phyloP scores from a whole-genome alignment of 305 asterid species.

The Plantago lanceolata region DNA sequence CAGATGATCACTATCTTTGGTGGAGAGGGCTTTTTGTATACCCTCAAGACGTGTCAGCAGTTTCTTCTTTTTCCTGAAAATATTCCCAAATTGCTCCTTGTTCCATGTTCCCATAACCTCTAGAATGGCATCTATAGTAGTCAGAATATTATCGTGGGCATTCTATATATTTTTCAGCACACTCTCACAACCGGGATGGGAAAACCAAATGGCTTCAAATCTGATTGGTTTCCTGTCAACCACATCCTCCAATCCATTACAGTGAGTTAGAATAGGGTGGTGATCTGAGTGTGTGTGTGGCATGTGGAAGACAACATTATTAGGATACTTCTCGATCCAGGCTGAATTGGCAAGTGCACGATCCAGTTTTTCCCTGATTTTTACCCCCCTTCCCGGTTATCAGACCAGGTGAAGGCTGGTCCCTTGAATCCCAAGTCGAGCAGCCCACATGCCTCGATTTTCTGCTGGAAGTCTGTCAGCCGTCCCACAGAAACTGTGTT shows the following conservation, averaged over 20 bases:
- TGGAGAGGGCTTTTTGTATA: neutral
- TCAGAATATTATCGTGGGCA: neutral
- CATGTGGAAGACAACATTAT: neutral
- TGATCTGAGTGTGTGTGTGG: neutral
- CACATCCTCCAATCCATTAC: neutral
- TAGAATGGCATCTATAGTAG: neutral
- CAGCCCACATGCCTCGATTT: neutral
- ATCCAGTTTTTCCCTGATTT: no score
- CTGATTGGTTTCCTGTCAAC: neutral
- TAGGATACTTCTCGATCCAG: neutral
- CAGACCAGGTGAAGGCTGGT: neutral
- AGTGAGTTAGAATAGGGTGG: neutral
- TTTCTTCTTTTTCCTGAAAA: neutral
- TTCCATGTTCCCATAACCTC: neutral
- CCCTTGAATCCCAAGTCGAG: neutral
- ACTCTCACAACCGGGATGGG: neutral
- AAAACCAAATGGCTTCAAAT: neutral
- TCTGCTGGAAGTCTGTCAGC: neutral
- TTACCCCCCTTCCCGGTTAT: neutral
- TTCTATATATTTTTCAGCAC: neutral
- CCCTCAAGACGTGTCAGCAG: neutral
- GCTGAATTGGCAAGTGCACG: no score
- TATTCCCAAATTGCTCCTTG: neutral
- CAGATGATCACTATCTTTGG: neutral
- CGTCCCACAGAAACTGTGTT: neutral